Conservation (phyloP, 2,329 filamentous ascomycete genomes). For the Neonectria sp. region DNA sequence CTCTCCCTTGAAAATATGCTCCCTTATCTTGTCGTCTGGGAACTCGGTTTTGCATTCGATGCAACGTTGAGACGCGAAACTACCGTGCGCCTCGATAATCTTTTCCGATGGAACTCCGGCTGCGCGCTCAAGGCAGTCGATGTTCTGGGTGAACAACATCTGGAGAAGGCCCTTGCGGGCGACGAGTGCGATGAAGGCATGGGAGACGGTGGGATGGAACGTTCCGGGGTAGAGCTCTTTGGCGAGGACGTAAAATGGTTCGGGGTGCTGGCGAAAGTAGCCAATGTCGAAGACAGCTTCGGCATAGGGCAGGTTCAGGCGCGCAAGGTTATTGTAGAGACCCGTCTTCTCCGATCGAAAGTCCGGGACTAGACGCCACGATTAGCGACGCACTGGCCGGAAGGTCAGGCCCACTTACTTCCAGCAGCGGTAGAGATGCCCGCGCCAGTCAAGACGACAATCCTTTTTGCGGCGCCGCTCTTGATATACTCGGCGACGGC, state of each 20-base stretch:
- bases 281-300: constrained; percentile 95
- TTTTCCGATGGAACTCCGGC: constrained; percentile 86
- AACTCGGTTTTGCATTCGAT: constrained; percentile 86
- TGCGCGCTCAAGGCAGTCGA: constrained; percentile 91
- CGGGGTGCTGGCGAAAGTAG: constrained; percentile 88
- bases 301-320: constrained; percentile 87
- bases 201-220: constrained; percentile 89
- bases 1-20: constrained; percentile 74
- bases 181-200: constrained; percentile 89
- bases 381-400: neutral
- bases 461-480: constrained; percentile 74
- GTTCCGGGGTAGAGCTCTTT: constrained; percentile 93
- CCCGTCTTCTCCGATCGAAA: constrained; percentile 95
- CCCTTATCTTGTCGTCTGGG: constrained; percentile 81
- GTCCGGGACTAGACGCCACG: constrained; percentile 79
- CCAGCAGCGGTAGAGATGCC: constrained; percentile 85
- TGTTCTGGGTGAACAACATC: constrained; percentile 97
- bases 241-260: constrained; percentile 93
- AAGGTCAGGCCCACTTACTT: constrained; percentile 56
- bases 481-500: constrained; percentile 87
- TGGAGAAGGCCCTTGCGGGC: constrained; percentile 83
- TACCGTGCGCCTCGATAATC: constrained; percentile 95
- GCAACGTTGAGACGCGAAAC: constrained; percentile 91
- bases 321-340: constrained; percentile 91
- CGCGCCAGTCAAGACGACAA: constrained; percentile 93